Percentiles rank a stretch among this genome's conserved stretches.
These are phyloP conservation scores for Aspergillus ostianus DNA, from an alignment of 495 filamentous ascomycete species.

Conservation along the genomic window DNA sequence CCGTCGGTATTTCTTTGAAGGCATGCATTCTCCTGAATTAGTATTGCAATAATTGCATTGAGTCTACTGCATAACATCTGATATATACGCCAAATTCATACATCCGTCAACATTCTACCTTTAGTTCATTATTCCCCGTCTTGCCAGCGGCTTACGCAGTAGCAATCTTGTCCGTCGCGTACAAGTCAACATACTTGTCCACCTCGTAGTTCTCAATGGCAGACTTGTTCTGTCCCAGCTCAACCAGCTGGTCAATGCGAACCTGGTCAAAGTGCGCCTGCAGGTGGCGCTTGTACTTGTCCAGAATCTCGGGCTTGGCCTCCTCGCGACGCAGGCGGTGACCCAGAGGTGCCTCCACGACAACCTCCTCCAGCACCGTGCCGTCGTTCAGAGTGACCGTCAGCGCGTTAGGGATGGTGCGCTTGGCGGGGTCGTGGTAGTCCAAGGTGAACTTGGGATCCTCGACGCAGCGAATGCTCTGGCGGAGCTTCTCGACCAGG, in stretches of 20 bases:
- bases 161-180: conserved; percentile 65
- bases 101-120: neutral
- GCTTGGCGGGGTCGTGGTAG: conserved; percentile 90
- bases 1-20: neutral
- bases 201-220: conserved; percentile 78
- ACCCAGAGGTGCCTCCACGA: conserved; percentile 93
- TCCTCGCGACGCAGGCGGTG: conserved; percentile 90
- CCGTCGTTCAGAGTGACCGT: conserved; percentile 93
- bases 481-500: conserved; percentile 82
- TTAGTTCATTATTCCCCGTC: neutral
- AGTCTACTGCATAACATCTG: neutral
- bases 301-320: conserved; percentile 93
- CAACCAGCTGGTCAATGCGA: conserved; percentile 74
- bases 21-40: no score
- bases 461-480: conserved; percentile 92
- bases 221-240: conserved; percentile 68
- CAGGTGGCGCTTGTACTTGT: conserved; percentile 92
- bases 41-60: no score
- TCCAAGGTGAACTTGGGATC: conserved; percentile 90
- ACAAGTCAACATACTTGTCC: conserved; percentile 92
- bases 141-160: conserved; percentile 12
- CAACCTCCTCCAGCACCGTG: conserved; percentile 85
- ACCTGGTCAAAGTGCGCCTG: conserved; percentile 74
- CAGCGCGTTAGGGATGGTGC: conserved; percentile 93
- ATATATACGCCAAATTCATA: neutral